Base-by-base conservation (phyloP, 805 yeast species). In the Lipomyces sp. region DNA sequence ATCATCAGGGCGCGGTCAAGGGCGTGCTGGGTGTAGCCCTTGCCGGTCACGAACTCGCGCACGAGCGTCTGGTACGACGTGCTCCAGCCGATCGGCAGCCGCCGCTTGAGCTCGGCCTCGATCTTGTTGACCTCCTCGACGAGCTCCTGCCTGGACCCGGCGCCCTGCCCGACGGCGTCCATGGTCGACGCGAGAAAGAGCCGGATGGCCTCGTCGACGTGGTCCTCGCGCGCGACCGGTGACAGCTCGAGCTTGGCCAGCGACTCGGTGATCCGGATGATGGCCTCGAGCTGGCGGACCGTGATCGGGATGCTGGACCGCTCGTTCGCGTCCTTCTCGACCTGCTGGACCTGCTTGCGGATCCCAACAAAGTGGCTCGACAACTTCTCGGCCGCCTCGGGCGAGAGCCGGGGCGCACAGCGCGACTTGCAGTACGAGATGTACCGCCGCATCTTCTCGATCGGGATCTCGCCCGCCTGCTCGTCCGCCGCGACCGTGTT, bases 261-360 rank as follows among this genome's bases (percentile, higher is more conserved):
- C 0, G 96, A 80, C 71, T 93, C 99, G 1, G 97, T 80, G 47
- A 93, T 93, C 73, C 99, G 90, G 43, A 93, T 81, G 61, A 93
- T 87, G 35, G 99, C 98, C 70, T 93, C 99, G 55, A 93, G 76
- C 73, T 93, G 99, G 76, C 99, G 89, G 39, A 93, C 82, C 0
- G 99, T 93, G 64, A 93, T 91, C 28, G 99, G 99, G 63, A 93
- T 93, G 1, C 96, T 84, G 0, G 97, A 89, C 62, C 97, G 77
- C 65, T 85, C 96, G 55, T 88, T 83, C 57, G 89, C 81, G 57
- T 82, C 82, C 16, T 81, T 73, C 72, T 93, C 99, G 61, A 80
- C 84, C 51, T 80, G 77, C 59, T 86, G 89, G 48, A 93, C 83
- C 54, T 82, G 82, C 62, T 84, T 83, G 66, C 98, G 77, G 61